Evolutionary conservation across 257 asterid genomes (phyloP).

Genomic region (Nicotiana attenuata): DNA sequence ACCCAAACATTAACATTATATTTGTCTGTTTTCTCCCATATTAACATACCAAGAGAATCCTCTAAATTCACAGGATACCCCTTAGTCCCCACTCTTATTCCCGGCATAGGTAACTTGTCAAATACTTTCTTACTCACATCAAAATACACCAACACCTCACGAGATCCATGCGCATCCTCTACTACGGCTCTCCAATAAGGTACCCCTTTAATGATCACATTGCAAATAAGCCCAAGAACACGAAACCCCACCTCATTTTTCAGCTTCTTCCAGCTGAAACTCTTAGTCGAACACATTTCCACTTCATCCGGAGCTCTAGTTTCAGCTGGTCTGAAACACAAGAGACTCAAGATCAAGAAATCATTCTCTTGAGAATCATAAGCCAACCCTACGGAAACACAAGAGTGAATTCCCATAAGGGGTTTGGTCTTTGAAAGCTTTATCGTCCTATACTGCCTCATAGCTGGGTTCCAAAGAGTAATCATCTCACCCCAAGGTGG

Average conservation of each 20-base stretch:
- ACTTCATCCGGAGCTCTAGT: neutral
- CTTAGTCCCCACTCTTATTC: neutral
- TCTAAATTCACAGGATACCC: neutral
- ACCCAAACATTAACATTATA: conserved; percentile 5
- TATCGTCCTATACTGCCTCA: neutral
- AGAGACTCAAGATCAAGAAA: neutral
- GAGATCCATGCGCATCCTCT: neutral
- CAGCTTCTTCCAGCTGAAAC: neutral
- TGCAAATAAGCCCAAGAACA: neutral
- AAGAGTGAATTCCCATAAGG: neutral
- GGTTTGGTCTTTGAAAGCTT: neutral
- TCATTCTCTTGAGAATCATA: neutral
- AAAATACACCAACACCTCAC: neutral
- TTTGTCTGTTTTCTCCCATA: neutral
- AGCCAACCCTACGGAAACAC: neutral
- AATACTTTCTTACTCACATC: neutral
- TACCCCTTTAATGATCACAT: neutral
- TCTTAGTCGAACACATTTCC: neutral
- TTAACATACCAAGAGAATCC: conserved; percentile 12
- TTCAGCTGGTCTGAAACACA: neutral
- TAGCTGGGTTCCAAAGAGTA: neutral
- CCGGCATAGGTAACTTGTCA: neutral
- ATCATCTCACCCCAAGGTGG: conserved; percentile 8
- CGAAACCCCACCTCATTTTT: neutral
- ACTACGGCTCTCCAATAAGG: neutral